phyloP scores from a whole-genome alignment of 805 yeast genomes.

The Saccharomyces paradoxus region DNA sequence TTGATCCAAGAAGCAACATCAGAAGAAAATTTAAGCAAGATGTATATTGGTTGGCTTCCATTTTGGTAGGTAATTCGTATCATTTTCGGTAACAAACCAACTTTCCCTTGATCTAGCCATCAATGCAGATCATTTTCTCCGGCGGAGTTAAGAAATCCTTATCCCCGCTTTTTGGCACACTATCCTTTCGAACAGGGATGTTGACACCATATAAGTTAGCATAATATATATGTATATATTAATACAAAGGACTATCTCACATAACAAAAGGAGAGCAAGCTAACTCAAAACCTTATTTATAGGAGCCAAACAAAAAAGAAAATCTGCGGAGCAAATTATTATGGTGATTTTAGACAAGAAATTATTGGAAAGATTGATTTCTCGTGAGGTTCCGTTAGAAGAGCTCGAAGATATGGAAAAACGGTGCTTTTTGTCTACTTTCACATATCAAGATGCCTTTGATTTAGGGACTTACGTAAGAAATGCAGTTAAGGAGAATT shows the following conservation, averaged over 20 bases:
- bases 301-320: neutral
- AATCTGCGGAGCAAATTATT: constrained; percentile 2
- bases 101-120: neutral
- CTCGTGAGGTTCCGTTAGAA: constrained; percentile 6
- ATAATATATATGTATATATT: neutral
- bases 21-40: constrained; percentile 58
- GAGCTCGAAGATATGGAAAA: constrained; percentile 13
- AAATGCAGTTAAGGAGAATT: constrained; percentile 25
- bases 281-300: neutral
- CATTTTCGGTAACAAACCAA: neutral
- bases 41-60: constrained; percentile 94
- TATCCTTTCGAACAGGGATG: neutral
- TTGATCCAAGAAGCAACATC: constrained; percentile 77
- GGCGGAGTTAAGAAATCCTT: neutral
- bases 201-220: neutral
- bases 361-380: neutral
- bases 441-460: constrained; percentile 37
- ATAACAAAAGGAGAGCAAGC: neutral
- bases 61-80: constrained; percentile 39
- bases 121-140: neutral
- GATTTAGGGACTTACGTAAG: constrained; percentile 38
- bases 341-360: constrained; percentile 4
- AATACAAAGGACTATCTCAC: neutral
- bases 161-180: neutral
- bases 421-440: constrained; percentile 7